Conservation (phyloP, 768 basidiomycete species). For the Boletellus ananiceps region DNA sequence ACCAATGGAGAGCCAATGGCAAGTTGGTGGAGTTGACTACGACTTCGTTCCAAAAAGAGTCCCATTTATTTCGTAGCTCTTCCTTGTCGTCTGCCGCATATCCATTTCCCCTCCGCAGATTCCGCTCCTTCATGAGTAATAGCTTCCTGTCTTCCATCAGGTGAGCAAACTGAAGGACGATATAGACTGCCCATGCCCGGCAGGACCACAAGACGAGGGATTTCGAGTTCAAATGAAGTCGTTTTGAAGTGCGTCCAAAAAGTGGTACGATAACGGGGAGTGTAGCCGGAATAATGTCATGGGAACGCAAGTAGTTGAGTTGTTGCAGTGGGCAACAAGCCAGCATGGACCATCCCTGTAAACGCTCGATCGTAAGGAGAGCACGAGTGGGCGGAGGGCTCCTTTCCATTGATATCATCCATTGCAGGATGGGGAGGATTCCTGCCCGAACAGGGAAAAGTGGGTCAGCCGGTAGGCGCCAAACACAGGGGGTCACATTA, state of each 20-base stretch:
- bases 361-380: conserved; percentile 70
- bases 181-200: conserved; percentile 79
- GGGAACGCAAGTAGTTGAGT: conserved; percentile 59
- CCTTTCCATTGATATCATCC: conserved; percentile 74
- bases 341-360: conserved; percentile 73
- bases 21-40: conserved; percentile 70
- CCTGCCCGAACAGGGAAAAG: conserved; percentile 38
- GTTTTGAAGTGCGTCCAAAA: conserved; percentile 39
- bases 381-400: conserved; percentile 64
- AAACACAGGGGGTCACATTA: conserved; percentile 29
- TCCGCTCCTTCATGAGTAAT: conserved; percentile 49
- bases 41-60: conserved; percentile 66
- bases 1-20: conserved; percentile 88
- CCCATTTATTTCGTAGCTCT: conserved; percentile 57
- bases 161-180: conserved; percentile 72
- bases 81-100: conserved; percentile 47
- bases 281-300: conserved; percentile 56
- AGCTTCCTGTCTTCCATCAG: conserved; percentile 63
- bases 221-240: conserved; percentile 42
- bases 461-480: not conserved
- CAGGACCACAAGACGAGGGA: conserved; percentile 64
- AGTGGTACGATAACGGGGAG: conserved; percentile 44
- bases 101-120: conserved; percentile 55
- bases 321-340: conserved; percentile 79
- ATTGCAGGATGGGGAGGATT: conserved; percentile 73